Evolutionary conservation across 2,329 filamentous ascomycete species (phyloP), one percentile per base, ranked within the genome.

Genomic region (Alternaria sp.): DNA sequence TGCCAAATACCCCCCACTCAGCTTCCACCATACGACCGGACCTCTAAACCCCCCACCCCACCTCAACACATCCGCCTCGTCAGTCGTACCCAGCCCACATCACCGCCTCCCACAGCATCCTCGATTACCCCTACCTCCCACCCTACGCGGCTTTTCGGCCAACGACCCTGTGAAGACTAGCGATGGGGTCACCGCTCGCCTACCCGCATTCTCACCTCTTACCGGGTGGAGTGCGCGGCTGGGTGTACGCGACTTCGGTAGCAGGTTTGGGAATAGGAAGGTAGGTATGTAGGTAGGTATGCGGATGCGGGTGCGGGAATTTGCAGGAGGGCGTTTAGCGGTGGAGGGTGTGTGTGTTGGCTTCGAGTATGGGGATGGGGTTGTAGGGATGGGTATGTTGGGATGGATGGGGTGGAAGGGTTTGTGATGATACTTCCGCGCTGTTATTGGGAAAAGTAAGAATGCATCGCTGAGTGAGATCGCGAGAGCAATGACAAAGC

Each of bases 121-220:
- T 51, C 28, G 28, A 28, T 30, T 51, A 51, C 47, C 47, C 47
- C 26, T 33, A 51, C 47, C 26, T 33, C 33, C 47, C 12, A 12
- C 18, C 12, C 49, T 51, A 51, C 20, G 49, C 49, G 49, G 18
- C 49, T 20, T 33, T 30, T 47, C 15, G 45, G 14, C 45, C 14
- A 47, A 26, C 14, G 45, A 47, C 45, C 45, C 21, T 25, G 45
- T 26, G 18, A 25, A n/a, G 21, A 23, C 44, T 23, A 25, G 44
- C 12, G 0, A 21, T 23, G 20, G 20, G 44, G 44, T 21, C 44
- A 46, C 44, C 30, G 25, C 41, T 30, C 53, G 53, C 54, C 53
- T 61, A 46, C 62, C 53, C 55, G 58, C 61, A 70, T 61, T 56
- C 49, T 46, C 51, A 23, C 37, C 55, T 37, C 21, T 25, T 55